Evolutionary conservation across 768 basidiomycete species (phyloP).

Genomic region (Tricholomella constricta): DNA sequence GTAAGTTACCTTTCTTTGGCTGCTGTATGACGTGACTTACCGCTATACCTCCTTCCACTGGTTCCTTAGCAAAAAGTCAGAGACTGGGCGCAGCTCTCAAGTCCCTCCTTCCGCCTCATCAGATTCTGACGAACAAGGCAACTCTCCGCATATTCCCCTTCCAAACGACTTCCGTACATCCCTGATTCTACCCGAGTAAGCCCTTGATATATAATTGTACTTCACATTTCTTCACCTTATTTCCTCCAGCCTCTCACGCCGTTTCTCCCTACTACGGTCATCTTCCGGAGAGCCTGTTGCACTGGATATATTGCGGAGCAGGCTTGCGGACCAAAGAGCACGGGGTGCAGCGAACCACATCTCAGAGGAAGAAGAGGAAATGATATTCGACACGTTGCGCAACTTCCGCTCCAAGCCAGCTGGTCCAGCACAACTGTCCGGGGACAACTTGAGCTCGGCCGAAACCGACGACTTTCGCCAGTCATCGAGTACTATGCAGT

Average conservation of each 20-base stretch:
- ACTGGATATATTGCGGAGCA: conserved; percentile 62
- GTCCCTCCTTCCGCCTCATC: conserved; percentile 38
- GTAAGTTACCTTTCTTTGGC: conserved; percentile 46
- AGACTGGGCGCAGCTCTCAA: conserved; percentile 52
- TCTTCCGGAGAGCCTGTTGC: conserved; percentile 65
- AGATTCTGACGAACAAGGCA: conserved; percentile 35
- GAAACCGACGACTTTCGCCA: conserved; percentile 34
- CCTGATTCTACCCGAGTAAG: conserved; percentile 83
- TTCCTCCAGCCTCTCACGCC: conserved; percentile 67
- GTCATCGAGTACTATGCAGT: conserved; percentile 35
- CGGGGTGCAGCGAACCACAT: conserved; percentile 68
- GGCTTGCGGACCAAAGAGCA: conserved; percentile 76
- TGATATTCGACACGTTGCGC: conserved; percentile 76
- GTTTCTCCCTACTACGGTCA: conserved; percentile 78
- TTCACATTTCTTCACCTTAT: conserved; percentile 15
- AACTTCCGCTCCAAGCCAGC: conserved; percentile 39
- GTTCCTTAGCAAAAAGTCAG: conserved; percentile 72
- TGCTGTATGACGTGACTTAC: conserved; percentile 26
- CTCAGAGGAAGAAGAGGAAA: conserved; percentile 82
- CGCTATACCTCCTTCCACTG: conserved; percentile 20
- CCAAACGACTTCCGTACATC: conserved; percentile 83
- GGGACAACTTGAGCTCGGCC: conserved; percentile 30
- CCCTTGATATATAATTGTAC: conserved; percentile 20
- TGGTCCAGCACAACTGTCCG: conserved; percentile 32
- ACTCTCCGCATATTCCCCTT: conserved; percentile 62